These are phyloP conservation scores for Suillus placidus DNA, from an alignment of 768 basidiomycete species.

Conservation along the genomic window DNA sequence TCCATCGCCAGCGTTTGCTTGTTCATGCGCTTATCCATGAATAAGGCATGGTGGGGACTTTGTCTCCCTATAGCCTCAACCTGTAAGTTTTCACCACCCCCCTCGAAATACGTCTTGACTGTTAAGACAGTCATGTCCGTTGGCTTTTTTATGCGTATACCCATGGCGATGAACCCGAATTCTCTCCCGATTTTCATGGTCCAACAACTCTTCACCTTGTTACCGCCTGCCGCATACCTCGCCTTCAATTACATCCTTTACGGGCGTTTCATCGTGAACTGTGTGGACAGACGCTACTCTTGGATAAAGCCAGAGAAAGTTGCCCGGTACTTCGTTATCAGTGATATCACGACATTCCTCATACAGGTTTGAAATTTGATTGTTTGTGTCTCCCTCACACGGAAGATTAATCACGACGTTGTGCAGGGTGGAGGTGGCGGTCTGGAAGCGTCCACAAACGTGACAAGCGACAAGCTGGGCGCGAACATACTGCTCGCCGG, in stretches of 20 bases:
- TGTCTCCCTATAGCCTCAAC: slow-evolving; percentile 34
- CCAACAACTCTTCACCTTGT: slow-evolving; percentile 26
- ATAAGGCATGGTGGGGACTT: slow-evolving; percentile 35
- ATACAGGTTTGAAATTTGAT: slow-evolving; percentile 26
- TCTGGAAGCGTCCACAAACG: slow-evolving; percentile 15
- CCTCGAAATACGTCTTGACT: not conserved
- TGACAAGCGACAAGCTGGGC: slow-evolving; percentile 14
- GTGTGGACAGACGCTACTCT: slow-evolving; percentile 22
- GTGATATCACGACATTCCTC: slow-evolving; percentile 30
- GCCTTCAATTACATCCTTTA: slow-evolving; percentile 39
- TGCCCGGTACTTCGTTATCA: slow-evolving; percentile 27
- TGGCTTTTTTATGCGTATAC: slow-evolving; percentile 26
- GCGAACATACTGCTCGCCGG: slow-evolving; percentile 28
- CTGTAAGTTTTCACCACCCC: slow-evolving; percentile 11
- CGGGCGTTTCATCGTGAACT: slow-evolving; percentile 27
- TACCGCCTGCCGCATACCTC: slow-evolving; percentile 31
- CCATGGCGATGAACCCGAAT: slow-evolving; percentile 23
- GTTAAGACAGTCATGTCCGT: slow-evolving; percentile 19
- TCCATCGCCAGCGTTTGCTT: slow-evolving; percentile 15
- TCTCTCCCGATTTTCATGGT: slow-evolving; percentile 21
- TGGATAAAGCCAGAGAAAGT: slow-evolving; percentile 29
- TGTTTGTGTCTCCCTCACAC: not conserved
- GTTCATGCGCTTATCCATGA: slow-evolving; percentile 22
- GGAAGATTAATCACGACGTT: not conserved
- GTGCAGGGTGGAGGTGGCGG: slow-evolving; percentile 28